A percentile compares a stretch with the other conserved stretches of the same genome.
These are phyloP conservation scores for Lathyrus oleraceus DNA, from an alignment of 306 rosid genomes.

Conservation along the genomic window DNA sequence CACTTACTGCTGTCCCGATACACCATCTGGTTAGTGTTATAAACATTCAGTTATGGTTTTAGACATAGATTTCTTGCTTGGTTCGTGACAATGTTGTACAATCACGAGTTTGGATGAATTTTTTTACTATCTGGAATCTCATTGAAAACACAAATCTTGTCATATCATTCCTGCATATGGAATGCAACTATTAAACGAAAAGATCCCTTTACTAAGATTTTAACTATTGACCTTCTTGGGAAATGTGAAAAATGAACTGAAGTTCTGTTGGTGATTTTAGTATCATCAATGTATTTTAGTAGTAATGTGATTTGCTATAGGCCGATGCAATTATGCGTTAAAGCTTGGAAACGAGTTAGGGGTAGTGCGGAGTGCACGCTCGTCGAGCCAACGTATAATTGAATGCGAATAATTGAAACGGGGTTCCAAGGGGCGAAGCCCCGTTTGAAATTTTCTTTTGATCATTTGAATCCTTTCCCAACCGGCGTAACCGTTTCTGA, in stretches of 20 bases:
- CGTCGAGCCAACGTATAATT: too few species aligned
- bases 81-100: neutral
- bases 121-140: neutral
- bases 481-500: too few species aligned
- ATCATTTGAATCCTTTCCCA: too few species aligned
- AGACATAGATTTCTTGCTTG: constrained; percentile 18
- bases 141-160: neutral
- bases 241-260: constrained; percentile 15
- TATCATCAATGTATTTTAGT: too few species aligned
- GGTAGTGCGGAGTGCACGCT: too few species aligned
- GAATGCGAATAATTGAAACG: too few species aligned
- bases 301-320: too few species aligned
- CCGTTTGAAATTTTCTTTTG: too few species aligned
- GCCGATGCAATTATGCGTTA: too few species aligned
- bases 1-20: constrained; percentile 91
- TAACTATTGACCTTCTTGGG: constrained; percentile 7
- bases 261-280: too few species aligned
- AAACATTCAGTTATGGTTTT: constrained; percentile 26
- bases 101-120: neutral
- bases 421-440: too few species aligned
- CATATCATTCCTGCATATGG: neutral
- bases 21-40: constrained; percentile 84
- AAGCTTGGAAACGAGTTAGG: too few species aligned
- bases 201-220: neutral
- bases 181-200: constrained; percentile 1